Evolutionary conservation across 768 basidiomycete genomes (phyloP), one percentile per base, ranked within the genome.

Genomic region (Tricholoma hemisulphureum): DNA sequence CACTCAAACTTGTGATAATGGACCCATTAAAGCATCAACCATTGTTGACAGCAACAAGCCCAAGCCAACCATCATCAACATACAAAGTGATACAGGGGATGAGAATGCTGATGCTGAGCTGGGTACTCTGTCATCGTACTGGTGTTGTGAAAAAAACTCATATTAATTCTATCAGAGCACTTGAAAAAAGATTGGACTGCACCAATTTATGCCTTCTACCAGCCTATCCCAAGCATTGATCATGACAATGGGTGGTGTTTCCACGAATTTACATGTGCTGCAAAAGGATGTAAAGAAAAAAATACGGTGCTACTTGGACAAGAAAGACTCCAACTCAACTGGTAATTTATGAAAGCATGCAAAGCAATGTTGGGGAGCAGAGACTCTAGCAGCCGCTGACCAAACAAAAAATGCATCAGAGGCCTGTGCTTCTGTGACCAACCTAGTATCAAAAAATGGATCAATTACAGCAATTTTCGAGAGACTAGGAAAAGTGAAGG

Each of bases 261-360:
- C 37, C 37, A 39, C 20, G 37, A 39, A 39, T 39, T 39, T 39
- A 39, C 34, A n/a, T n/a, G n/a, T n/a, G n/a, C n/a, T n/a, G n/a
- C n/a, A n/a, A n/a, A n/a, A n/a, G n/a, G n/a, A n/a, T n/a, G n/a
- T n/a, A n/a, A n/a, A 18, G n/a, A 24, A 29, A 4, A 23, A 11
- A 0, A 31, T 65, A 2, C 56, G 59, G 0, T 43, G 65, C 3
- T 72, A 64, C 39, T 58, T 68, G 9, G 66, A 71, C 43, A 69
- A 49, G 8, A 59, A 28, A 8, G 71, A 73, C 56, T 43, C 54
- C 0, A 48, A 53, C 10, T 69, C 65, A 6, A 76, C 73, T 0
- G 57, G 67, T 10, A 75, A 75, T 59, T 56, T 71, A 37, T 50
- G 54, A n/a, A 62, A 62, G 49, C 69, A 75, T 59, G 67, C 60